Conservation (phyloP, 75 land plant species). For the Larix kaempferi region DNA sequence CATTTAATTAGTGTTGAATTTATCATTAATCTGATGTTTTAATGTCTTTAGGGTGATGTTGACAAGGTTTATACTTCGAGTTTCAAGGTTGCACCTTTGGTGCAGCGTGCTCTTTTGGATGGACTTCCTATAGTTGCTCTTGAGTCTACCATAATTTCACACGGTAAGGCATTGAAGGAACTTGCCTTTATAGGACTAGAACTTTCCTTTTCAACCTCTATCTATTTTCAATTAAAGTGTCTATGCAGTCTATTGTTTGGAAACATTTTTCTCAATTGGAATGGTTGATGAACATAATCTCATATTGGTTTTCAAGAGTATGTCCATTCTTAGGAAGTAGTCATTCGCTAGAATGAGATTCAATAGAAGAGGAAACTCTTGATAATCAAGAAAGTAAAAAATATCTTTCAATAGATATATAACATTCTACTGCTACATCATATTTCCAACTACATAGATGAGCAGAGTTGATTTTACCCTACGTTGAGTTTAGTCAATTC, state of each 20-base stretch:
- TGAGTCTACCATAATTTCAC: constrained; percentile 96
- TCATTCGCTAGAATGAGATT: not conserved
- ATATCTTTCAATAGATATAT: not conserved
- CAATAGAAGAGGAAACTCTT: not conserved
- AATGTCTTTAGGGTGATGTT: not conserved
- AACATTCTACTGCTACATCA: no score
- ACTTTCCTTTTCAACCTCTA: not conserved
- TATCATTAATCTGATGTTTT: no score
- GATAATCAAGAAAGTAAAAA: not conserved
- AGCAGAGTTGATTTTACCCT: no score
- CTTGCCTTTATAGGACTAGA: not conserved
- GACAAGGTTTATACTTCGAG: not conserved
- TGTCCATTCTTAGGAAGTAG: not conserved
- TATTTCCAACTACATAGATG: no score
- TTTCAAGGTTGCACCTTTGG: constrained; percentile 44
- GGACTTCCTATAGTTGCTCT: constrained; percentile 88
- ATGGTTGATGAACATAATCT: not conserved
- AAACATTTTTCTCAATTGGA: not conserved
- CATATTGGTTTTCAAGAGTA: not conserved
- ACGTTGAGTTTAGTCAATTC: no score
- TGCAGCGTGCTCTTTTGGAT: constrained; percentile 53
- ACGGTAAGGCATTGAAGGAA: constrained; percentile 48
- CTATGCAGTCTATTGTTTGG: not conserved
- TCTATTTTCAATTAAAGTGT: not conserved
- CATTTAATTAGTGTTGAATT: no score